These are phyloP conservation scores for Xylaria sp. DNA, from an alignment of 2,329 filamentous ascomycete genomes.

Conservation along the genomic window DNA sequence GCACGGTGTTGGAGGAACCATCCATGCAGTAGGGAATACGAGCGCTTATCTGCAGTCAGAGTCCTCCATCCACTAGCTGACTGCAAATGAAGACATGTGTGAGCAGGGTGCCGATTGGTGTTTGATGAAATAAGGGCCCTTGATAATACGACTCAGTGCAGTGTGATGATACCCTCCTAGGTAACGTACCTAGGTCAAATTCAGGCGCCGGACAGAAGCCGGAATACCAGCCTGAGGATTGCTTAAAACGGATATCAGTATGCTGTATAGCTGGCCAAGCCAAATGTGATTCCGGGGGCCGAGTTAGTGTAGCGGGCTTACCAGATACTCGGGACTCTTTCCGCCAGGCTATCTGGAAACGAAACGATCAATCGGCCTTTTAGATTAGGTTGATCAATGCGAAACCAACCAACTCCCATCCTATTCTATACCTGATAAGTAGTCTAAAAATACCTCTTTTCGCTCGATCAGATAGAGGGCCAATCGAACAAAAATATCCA, in stretches of 20 bases:
- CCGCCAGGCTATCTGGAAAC: constrained; percentile 4
- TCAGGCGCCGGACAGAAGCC: not conserved
- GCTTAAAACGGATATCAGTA: constrained; percentile 19
- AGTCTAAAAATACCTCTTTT: no score
- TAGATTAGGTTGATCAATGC: not conserved
- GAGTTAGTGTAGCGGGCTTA: constrained; percentile 8
- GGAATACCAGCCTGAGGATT: not conserved
- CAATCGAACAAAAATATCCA: no score
- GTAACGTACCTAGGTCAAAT: not conserved
- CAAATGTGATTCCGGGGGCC: not conserved
- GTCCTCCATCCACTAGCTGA: not conserved
- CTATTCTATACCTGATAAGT: no score
- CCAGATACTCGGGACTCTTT: constrained; percentile 25
- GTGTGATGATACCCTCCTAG: not conserved
- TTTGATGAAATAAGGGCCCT: not conserved
- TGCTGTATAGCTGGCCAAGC: not conserved
- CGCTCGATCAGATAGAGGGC: no score
- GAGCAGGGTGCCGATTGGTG: not conserved
- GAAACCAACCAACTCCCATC: not conserved
- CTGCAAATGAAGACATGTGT: not conserved
- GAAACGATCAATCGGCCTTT: not conserved
- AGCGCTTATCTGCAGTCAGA: constrained; percentile 9
- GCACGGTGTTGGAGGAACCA: constrained; percentile 5
- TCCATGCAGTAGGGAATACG: constrained; percentile 6
- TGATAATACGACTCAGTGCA: not conserved